Evolutionary conservation across 345 rosid species (phyloP), one percentile per base, ranked within the genome.

Genomic region (Passiflora organensis): DNA sequence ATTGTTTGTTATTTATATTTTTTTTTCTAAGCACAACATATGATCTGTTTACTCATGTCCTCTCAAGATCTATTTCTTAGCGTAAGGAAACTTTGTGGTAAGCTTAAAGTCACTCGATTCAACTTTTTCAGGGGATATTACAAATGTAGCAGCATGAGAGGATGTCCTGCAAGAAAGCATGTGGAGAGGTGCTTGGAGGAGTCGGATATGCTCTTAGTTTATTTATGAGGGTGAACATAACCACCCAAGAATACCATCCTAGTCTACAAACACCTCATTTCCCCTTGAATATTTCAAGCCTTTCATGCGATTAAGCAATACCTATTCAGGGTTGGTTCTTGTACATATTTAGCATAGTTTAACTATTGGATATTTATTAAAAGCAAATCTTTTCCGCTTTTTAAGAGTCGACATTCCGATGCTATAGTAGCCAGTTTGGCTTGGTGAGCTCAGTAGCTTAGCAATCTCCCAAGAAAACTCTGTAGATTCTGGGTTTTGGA

Each of bases 91-190:
- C 28, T 24, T 2, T 19, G 22, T 38, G n/a, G 11, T n/a, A 57
- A n/a, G n/a, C 37, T 56, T 44, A 53, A 37, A 47, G 51, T 17
- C 23, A 32, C 11, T 1, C 19, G 53, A 46, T 34, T 1, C 17
- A 51, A 45, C n/a, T 23, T 55, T 21, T 72, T 74, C 79, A 91
- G 99, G 78, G 99, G 96, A 70, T 93, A 93, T 55, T 93, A 93
- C 73, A 93, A 91, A 53, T 93, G 99, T 69, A 93, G 99, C 78
- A 86, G 96, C 78, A 82, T 82, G 80, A 82, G 96, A 78, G 99
- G 99, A 34, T 93, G 99, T 68, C 99, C 96, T 43, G 96, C 99
- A 18, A 86, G 99, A 87, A 93, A 93, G 73, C 99, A 93, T 41
- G 99, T 93, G 25, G 99, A 91, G 76, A 86, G 98, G 72, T 78